phyloP scores from a whole-genome alignment of 306 rosid species.

The Begonia masoniana region DNA sequence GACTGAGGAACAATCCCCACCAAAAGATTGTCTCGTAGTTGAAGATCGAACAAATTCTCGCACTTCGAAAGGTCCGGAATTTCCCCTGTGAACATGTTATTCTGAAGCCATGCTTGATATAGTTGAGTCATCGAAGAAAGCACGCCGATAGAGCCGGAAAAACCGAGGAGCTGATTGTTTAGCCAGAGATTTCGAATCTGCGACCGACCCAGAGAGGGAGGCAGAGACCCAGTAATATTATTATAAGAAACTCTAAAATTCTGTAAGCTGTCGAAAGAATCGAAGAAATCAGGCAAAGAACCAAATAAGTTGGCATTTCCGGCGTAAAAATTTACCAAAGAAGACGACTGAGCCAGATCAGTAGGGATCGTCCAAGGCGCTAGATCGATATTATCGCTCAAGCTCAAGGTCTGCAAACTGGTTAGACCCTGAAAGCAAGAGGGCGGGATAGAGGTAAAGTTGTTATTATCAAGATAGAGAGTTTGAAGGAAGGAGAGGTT shows the following conservation, averaged over 20 bases:
- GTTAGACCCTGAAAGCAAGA: constrained; percentile 37
- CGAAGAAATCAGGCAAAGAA: constrained; percentile 48
- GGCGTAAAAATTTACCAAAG: constrained; percentile 25
- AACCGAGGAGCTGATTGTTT: constrained; percentile 51
- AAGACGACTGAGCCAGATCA: constrained; percentile 28
- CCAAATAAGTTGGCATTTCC: constrained; percentile 17
- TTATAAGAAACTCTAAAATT: constrained; percentile 63
- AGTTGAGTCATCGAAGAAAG: constrained; percentile 36
- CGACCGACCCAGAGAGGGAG: constrained; percentile 37
- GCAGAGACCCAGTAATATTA: constrained; percentile 53
- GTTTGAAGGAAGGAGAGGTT: constrained; percentile 30
- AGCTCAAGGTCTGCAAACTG: constrained; percentile 30
- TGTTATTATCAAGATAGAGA: constrained; percentile 30
- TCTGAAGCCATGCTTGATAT: constrained; percentile 55
- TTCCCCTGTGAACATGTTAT: constrained; percentile 44
- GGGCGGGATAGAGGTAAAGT: constrained; percentile 38
- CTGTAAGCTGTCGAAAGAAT: constrained; percentile 23
- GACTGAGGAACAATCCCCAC: constrained; percentile 45
- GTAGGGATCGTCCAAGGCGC: constrained; percentile 36
- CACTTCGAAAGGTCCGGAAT: constrained; percentile 50
- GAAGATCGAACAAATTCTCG: constrained; percentile 29
- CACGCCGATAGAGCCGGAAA: constrained; percentile 36
- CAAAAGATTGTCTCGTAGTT: constrained; percentile 46
- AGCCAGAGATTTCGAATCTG: constrained; percentile 44
- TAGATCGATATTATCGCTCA: constrained; percentile 25